Base-by-base conservation (phyloP, 1,284 basidiomycete genomes). In the Heterobasidion parviporum region DNA sequence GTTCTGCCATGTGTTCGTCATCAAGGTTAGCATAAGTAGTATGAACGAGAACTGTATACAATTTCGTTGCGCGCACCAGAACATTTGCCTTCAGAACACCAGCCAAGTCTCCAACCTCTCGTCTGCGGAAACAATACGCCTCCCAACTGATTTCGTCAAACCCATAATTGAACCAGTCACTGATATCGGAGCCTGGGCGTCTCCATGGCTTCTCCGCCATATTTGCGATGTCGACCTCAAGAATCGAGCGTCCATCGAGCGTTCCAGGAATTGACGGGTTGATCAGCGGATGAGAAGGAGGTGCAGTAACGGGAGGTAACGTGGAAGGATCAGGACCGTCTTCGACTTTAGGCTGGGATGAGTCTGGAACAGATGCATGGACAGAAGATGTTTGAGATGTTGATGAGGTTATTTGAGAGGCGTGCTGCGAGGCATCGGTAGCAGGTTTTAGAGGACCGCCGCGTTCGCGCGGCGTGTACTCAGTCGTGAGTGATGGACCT, bases 141-240 rank as follows among this genome's bases (percentile, higher is more conserved):
- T 92, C 89, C 92, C 94, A 99, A 16, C 89, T 89, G 12, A 93
- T 81, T 72, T 99, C 97, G 69, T 99, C 96, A 68, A 99, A 99
- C 0, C 97, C 97, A 65, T 98, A 99, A 72, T 99, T 99, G 75
- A 99, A 99, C 88, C 93, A 99, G 73, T 98, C 96, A 63, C 90
- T 91, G 56, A 98, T 77, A 73, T 98, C 94, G 7, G 92, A 87
- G 15, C 97, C 97, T 8, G 95, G 90, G 55, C 88, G 75, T 57
- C 96, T 78, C 97, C 97, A 99, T 2, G 90, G 88, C 68, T 97
- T 96, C 56, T 92, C 89, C 20, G 88, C 76, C 69, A 98, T 79
- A 20, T 87, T 82, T 26, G 77, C 80, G 52, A 98, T 68, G 69
- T 99, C 96, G 48, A 96, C 80, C 59, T 98, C 94, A 50, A 94